Conservation (phyloP, 208 protist genomes). For the Leptomonas seymouri region DNA sequence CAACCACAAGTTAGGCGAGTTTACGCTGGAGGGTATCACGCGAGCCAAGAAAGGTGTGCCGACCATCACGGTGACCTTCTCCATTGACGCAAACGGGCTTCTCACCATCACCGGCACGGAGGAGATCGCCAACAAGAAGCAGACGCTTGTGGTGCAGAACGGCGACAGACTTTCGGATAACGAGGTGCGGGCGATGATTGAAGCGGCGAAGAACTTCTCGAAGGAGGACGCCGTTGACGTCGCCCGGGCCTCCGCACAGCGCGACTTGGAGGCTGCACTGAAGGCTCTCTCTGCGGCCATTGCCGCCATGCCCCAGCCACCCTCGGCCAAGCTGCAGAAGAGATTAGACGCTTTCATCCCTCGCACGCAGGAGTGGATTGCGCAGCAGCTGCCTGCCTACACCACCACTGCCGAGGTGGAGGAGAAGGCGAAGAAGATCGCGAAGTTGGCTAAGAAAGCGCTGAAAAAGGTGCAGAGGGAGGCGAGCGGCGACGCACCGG, state of each 20-base stretch:
- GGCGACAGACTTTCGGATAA: slow-evolving; percentile 64
- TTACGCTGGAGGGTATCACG: slow-evolving; percentile 94
- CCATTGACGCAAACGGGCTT: slow-evolving; percentile 98
- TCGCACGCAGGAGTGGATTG: slow-evolving; percentile 63
- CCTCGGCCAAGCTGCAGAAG: slow-evolving; percentile 59
- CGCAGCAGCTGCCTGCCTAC: slow-evolving; percentile 52
- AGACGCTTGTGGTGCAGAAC: slow-evolving; percentile 96
- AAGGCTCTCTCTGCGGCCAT: slow-evolving; percentile 42
- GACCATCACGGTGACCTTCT: slow-evolving; percentile 98
- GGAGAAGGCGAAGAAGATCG: slow-evolving; percentile 63
- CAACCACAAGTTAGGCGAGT: slow-evolving; percentile 98
- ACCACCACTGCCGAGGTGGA: slow-evolving; percentile 43
- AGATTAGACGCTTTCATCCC: slow-evolving; percentile 51
- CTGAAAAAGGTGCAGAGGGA: slow-evolving; percentile 25
- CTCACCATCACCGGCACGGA: slow-evolving; percentile 97
- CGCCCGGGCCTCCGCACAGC: slow-evolving; percentile 30
- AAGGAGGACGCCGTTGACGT: slow-evolving; percentile 44
- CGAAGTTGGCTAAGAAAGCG: slow-evolving; percentile 32
- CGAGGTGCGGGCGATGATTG: slow-evolving; percentile 71
- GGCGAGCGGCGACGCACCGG: slow-evolving; percentile 8
- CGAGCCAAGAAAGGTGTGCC: slow-evolving; percentile 96
- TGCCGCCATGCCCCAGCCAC: slow-evolving; percentile 33
- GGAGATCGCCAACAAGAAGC: slow-evolving; percentile 87
- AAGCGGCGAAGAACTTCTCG: slow-evolving; percentile 43
- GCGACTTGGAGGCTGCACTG: slow-evolving; percentile 39